Percentiles rank a stretch among this genome's conserved stretches.
Evolutionary conservation across 768 basidiomycete genomes (phyloP).

Genomic region (Leccinum barrowsii): DNA sequence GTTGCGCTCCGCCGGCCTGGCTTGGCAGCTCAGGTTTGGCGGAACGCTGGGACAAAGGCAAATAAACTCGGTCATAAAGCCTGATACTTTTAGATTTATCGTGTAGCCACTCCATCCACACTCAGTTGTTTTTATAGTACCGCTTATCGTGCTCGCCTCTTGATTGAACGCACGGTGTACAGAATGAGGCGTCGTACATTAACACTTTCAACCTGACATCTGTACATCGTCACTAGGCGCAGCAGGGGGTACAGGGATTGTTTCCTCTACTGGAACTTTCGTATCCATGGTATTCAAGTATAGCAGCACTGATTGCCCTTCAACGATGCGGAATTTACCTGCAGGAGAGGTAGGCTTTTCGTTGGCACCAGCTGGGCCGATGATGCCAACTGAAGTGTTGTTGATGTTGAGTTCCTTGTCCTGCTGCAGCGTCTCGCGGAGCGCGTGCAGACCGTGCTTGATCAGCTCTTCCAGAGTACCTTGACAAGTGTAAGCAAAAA

Average conservation of each 20-base stretch:
- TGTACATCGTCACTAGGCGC: conserved; percentile 69
- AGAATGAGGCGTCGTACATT: conserved; percentile 16
- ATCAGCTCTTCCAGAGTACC: conserved; percentile 85
- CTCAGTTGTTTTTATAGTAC: conserved; percentile 21
- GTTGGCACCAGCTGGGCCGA: conserved; percentile 66
- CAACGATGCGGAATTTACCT: conserved; percentile 81
- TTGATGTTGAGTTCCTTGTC: conserved; percentile 92
- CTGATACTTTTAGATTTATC: conserved; percentile 9
- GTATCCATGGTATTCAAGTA: conserved; percentile 78
- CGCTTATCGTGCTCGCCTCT: not conserved
- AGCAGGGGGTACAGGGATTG: conserved; percentile 36
- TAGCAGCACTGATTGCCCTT: conserved; percentile 70
- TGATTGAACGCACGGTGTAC: conserved; percentile 7
- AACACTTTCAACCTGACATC: conserved; percentile 61
- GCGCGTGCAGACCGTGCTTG: conserved; percentile 89
- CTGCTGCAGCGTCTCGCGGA: conserved; percentile 96
- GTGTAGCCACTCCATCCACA: conserved; percentile 18
- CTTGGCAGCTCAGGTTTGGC: conserved; percentile 59
- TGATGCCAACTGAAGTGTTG: conserved; percentile 94
- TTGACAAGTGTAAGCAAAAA: conserved; percentile 28
- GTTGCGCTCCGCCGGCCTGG: conserved; percentile 71
- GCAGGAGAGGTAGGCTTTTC: conserved; percentile 51
- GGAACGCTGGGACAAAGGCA: conserved; percentile 32
- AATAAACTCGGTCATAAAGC: conserved; percentile 11
- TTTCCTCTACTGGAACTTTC: conserved; percentile 50